Evolutionary conservation across 768 basidiomycete genomes (phyloP).

Genomic region (Coprinopsis strossmayeri): DNA sequence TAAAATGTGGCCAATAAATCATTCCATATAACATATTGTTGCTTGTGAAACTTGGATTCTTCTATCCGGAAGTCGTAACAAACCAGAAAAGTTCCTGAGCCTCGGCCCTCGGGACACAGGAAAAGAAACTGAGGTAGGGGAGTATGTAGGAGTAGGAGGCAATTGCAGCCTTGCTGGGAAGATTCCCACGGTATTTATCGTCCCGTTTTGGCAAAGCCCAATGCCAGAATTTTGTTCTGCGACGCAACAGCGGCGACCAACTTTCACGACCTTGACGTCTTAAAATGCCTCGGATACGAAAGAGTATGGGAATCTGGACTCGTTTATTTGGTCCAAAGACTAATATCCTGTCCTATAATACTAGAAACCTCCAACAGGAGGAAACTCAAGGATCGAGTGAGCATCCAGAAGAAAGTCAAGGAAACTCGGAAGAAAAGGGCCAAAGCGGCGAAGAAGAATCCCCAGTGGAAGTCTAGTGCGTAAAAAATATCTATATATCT

Average conservation of each 20-base stretch:
- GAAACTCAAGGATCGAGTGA: slow-evolving; percentile 66
- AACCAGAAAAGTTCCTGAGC: too few species aligned
- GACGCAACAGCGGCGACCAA: too few species aligned
- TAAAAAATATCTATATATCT: slow-evolving; percentile 14
- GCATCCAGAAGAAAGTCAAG: slow-evolving; percentile 65
- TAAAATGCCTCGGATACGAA: slow-evolving; percentile 62
- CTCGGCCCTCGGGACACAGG: too few species aligned
- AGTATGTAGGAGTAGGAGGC: too few species aligned
- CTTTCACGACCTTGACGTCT: not conserved
- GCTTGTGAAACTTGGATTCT: too few species aligned
- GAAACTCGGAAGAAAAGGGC: slow-evolving; percentile 73
- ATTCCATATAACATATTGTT: too few species aligned
- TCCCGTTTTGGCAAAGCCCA: not conserved
- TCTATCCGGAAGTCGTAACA: too few species aligned
- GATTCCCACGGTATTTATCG: too few species aligned
- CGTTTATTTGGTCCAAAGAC: not conserved
- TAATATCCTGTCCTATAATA: slow-evolving; percentile 14
- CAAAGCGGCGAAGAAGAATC: slow-evolving; percentile 71
- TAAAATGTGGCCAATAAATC: too few species aligned
- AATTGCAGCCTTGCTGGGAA: too few species aligned
- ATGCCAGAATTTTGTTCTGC: not conserved
- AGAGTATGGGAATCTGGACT: slow-evolving; percentile 38
- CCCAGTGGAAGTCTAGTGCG: slow-evolving; percentile 86
- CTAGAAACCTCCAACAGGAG: slow-evolving; percentile 66
- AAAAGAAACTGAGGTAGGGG: too few species aligned